Evolutionary conservation across 257 asterid species (phyloP).

Genomic region (Gentiana macrophylla): DNA sequence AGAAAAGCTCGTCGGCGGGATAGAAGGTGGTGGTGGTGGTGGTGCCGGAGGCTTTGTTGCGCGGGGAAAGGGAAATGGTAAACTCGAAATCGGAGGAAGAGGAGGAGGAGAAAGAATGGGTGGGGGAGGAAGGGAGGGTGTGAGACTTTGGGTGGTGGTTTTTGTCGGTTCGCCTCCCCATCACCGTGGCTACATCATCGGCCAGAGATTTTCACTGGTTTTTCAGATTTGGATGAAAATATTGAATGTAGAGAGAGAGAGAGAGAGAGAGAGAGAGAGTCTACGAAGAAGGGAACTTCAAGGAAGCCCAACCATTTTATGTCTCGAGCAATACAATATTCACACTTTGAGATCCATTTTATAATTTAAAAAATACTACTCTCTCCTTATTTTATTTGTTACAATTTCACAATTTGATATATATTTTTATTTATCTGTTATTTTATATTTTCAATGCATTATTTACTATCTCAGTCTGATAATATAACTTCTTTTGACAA

Average conservation of each 20-base stretch:
- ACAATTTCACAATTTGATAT: no score
- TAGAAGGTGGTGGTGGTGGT: constrained; percentile 23
- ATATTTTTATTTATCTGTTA: no score
- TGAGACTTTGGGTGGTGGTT: constrained; percentile 33
- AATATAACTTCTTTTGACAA: no score
- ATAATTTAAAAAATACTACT: no score
- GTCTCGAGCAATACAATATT: no score
- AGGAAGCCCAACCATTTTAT: no score
- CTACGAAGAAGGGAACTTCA: no score
- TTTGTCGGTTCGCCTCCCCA: constrained; percentile 47
- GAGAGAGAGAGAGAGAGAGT: background rate
- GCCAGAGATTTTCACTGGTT: background rate
- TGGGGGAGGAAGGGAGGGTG: constrained; percentile 78
- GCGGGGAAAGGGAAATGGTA: constrained; percentile 54
- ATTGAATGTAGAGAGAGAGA: background rate
- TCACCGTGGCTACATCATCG: constrained; percentile 20
- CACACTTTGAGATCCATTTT: no score
- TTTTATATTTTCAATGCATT: no score
- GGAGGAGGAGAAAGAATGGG: constrained; percentile 41
- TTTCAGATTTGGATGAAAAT: background rate
- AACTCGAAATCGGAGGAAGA: constrained; percentile 82
- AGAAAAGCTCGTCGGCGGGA: constrained; percentile 89
- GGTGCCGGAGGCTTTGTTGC: constrained; percentile 25
- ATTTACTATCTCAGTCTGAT: no score
- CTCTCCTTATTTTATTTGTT: no score